Evolutionary conservation across 495 filamentous ascomycete species (phyloP).

Genomic region (Glarea lozoyensis): DNA sequence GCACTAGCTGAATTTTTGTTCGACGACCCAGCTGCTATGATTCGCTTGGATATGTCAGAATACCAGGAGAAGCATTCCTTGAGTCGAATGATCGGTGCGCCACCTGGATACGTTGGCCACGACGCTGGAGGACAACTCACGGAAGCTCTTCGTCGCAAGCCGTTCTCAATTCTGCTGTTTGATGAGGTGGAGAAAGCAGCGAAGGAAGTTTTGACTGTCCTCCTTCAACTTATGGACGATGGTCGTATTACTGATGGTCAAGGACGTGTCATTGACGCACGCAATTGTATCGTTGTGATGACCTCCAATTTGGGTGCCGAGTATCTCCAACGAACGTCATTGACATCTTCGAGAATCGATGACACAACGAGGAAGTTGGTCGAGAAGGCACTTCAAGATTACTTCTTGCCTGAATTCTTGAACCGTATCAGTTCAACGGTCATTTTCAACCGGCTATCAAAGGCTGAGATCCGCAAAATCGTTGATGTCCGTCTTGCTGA

Average conservation of each 20-base stretch:
- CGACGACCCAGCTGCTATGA: conserved; percentile 96
- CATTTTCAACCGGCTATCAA: conserved; percentile 96
- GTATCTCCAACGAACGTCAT: conserved; percentile 70
- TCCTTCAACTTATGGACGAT: conserved; percentile 97
- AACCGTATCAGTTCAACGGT: conserved; percentile 93
- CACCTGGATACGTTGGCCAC: conserved; percentile 94
- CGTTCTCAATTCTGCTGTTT: conserved; percentile 96
- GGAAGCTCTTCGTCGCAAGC: conserved; percentile 81
- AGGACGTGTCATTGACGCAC: conserved; percentile 86
- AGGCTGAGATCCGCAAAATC: conserved; percentile 83
- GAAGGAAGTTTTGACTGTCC: conserved; percentile 92
- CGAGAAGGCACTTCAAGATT: conserved; percentile 78
- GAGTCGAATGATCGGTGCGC: conserved; percentile 94
- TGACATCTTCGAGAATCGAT: conserved; percentile 77
- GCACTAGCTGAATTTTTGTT: conserved; percentile 96
- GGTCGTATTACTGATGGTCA: conserved; percentile 98
- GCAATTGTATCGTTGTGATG: conserved; percentile 98
- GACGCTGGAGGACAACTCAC: conserved; percentile 94
- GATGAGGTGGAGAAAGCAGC: conserved; percentile 98
- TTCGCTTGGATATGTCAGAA: conserved; percentile 99
- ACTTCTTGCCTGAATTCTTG: conserved; percentile 96
- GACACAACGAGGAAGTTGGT: conserved; percentile 80
- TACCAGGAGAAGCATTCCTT: conserved; percentile 97
- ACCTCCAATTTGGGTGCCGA: conserved; percentile 95
- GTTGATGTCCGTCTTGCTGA: conserved; percentile 84